Evolutionary conservation across 176 grass and related monocot genomes (phyloP), one percentile per base, ranked within the genome.

Genomic region (Tillandsia fasciculata): DNA sequence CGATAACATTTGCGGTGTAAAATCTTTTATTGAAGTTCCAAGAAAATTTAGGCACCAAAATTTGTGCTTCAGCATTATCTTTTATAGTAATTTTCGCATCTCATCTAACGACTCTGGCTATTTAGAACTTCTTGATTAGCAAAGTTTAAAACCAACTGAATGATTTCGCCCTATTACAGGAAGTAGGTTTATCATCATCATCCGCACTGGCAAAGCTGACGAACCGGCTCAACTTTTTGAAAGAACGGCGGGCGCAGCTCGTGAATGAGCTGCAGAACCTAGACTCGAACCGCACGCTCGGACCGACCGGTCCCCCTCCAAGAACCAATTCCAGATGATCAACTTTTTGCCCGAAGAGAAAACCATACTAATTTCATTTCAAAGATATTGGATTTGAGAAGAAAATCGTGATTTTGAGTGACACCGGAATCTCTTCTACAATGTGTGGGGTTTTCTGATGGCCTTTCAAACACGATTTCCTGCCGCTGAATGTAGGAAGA

Each of bases 171-270:
- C 68, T 66, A 51, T 72, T 71, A 75, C 73, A 99, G 94, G 89
- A 93, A 61, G 58, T 72, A 72, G 84, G 82, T 17, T 71, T 70
- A 51, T 75, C 77, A 78, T 77, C 87, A 17, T 72, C 76, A 64
- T 66, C 76, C 50, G 90, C 90, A 22, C 76, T 90, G 52, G 75
- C 64, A 47, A 99, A 93, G 82, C 64, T 99, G 64, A 94, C 95
- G 24, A 86, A 70, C 69, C 84, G 89, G 52, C 90, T 99, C 27
- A 88, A 87, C 78, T 88, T 99, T 72, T 72, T 99, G 68, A 99
- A 99, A 78, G 95, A 99, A 77, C 79, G 95, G 49, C 85, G 85
- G 52, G 94, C 82, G 0, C 73, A 88, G 52, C 79, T 92, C 69
- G 84, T 79, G 42, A 91, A 72, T 66, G 89, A 99, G 15, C 56